Base-by-base conservation (phyloP, 2,329 filamentous ascomycete species). In the Didymella pinodella region DNA sequence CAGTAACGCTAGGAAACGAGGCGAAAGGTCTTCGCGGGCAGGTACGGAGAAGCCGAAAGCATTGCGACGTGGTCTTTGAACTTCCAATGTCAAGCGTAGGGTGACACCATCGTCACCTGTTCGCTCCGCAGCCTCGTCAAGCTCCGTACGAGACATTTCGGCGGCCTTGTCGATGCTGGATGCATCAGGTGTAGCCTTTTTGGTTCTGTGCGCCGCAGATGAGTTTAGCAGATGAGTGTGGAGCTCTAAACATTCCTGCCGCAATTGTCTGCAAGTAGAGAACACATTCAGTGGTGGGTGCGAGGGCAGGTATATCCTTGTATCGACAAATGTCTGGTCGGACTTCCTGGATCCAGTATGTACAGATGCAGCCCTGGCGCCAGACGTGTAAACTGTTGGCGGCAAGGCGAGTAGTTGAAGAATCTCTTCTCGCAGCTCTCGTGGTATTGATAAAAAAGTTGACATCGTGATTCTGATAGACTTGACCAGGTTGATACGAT, bases 351-450 rank as follows among this genome's bases (percentile, higher is more conserved):
- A 48, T 11, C 36, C 40, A 12, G 4, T 26, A 0, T 51, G 63
- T 34, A 66, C 52, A 5, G 67, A 41, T n/a, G 63, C 47, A 7
- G 58, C 48, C 1, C 53, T 63, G 11, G 59, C 49, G 31, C 59
- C 66, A 7, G 71, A 74, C 6, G 66, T 71, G 45, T 63, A 72
- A 1, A 74, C 62, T n/a, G 63, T 62, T 31, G 57, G 45, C 8
- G 69, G 65, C 3, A 68, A 58, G 26, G 50, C 47, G 10, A 73
- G 64, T 43, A 69, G 46, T 6, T 47, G 52, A n/a, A 68, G 60
- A 7, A 75, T 68, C 11, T 68, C 60, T 40, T 75, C 71, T 26
- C 72, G 61, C 25, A 75, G 28, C 31, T 75, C 73, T 14, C 70
- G 69, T 4, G 72, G 72, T 5, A 74, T 45, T 4, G 50, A 16